Base-by-base conservation (phyloP, 345 rosid species). In the Cardamine occulta region DNA sequence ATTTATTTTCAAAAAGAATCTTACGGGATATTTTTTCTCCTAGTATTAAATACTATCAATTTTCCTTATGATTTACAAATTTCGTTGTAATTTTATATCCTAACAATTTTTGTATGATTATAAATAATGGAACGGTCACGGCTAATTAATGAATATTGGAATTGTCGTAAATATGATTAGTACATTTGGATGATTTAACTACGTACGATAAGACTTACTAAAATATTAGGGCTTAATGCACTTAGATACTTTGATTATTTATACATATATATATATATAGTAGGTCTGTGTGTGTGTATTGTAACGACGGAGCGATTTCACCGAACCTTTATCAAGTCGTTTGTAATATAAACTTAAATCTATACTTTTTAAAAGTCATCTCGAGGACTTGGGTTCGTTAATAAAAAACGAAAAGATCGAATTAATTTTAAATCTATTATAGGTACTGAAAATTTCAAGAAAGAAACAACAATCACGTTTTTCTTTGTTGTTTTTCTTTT, bases 1-100 rank as follows among this genome's bases (percentile, higher is more conserved):
- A 40, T 39, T 55, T 24, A 24, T 68, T 68, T 68, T 68, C 63
- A 3, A 15, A 40, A 51, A 55, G 40, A 68, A 68, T 68, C 53
- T 68, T 68, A 21, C 15, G 48, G 23, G 53, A 39, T 28, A 26
- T 63, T 15, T 28, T 14, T 28, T 3, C 28, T 55, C 35, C 58
- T 26, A 3, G 14, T 26, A 28, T 17, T 54, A 54, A 13, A 54
- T 54, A 4, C 18, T 6, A 23, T 0, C 34, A 31, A 6, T 32
- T 32, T 32, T 7, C 1, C 2, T 7, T 32, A 32, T 32, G 32
- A 31, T 31, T 31, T 31, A 0, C 32, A 31, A 31, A 31, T 31
- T 29, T 31, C 0, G 7, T 31, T 31, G 32, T 31, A 31, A 31
- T 31, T 31, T 6, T 12, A 24, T 53, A 53, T 53, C 4, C 9